A percentile compares a stretch with the other conserved stretches of the same genome.
Evolutionary conservation across 768 basidiomycete genomes (phyloP).

Genomic region (Artomyces pyxidatus): DNA sequence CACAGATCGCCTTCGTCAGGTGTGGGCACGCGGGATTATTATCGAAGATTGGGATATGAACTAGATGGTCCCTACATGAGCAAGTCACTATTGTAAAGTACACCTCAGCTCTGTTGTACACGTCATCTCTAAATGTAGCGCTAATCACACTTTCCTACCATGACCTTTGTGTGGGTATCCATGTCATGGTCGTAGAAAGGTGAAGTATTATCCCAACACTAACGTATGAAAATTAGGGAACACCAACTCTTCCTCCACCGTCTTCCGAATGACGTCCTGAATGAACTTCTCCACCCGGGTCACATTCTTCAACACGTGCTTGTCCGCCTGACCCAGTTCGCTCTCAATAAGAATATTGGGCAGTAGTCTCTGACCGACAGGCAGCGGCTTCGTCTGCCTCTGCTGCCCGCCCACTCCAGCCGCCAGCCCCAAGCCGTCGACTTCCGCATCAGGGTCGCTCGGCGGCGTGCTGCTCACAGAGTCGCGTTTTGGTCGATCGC

Average conservation of each 20-base stretch:
- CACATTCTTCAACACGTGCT: conserved; percentile 93
- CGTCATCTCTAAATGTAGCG: too few relatives aligned
- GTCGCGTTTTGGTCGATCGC: conserved; percentile 24
- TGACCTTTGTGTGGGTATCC: neutral
- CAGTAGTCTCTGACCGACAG: conserved; percentile 75
- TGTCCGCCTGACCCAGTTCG: conserved; percentile 93
- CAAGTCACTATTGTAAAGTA: conserved; percentile 45
- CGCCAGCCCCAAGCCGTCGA: conserved; percentile 16
- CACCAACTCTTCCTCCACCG: conserved; percentile 90
- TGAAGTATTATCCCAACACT: conserved; percentile 16
- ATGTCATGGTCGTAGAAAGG: too few relatives aligned
- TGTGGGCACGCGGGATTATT: conserved; percentile 96
- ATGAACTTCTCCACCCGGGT: conserved; percentile 93
- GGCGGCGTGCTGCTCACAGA: conserved; percentile 39
- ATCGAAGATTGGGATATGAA: conserved; percentile 88
- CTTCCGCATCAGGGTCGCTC: conserved; percentile 57
- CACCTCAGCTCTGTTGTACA: too few relatives aligned
- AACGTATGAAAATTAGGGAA: conserved; percentile 92
- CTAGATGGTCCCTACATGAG: conserved; percentile 98
- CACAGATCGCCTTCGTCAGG: conserved; percentile 33
- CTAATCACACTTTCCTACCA: too few relatives aligned
- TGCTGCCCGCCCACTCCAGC: conserved; percentile 24
- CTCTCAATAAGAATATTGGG: conserved; percentile 89
- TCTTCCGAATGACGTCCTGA: conserved; percentile 91
- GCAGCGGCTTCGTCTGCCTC: conserved; percentile 56